Percentiles rank a stretch among this genome's conserved stretches.
Evolutionary conservation across 2,329 filamentous ascomycete species (phyloP).

Genomic region (Anisogramma anomala): DNA sequence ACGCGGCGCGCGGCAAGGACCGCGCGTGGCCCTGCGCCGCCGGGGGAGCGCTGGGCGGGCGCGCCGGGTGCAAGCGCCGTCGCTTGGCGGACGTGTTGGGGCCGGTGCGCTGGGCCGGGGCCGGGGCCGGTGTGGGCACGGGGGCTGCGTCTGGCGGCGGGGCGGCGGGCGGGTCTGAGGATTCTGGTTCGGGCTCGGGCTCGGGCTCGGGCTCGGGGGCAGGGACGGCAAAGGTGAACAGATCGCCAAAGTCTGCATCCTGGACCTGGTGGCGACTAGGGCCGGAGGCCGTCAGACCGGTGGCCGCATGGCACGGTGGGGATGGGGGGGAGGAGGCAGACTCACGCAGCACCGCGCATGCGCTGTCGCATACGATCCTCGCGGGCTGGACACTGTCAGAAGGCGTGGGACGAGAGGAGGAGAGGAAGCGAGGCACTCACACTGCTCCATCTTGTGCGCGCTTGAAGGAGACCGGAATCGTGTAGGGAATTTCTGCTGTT

Average conservation of each 20-base stretch:
- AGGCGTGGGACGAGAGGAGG: not conserved
- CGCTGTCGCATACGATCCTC: slow-evolving; percentile 53
- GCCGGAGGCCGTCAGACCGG: not conserved
- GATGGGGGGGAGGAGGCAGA: slow-evolving; percentile 1
- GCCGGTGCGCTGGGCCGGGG: slow-evolving; percentile 26
- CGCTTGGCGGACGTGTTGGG: slow-evolving; percentile 40
- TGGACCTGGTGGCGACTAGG: slow-evolving; percentile 43
- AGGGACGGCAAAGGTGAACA: slow-evolving; percentile 24
- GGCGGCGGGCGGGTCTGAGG: slow-evolving; percentile 3
- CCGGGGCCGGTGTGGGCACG: slow-evolving; percentile 13
- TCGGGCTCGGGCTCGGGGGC: slow-evolving; percentile 12
- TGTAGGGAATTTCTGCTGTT: too few relatives aligned
- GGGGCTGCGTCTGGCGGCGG: slow-evolving; percentile 2
- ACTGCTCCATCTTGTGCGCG: slow-evolving; percentile 23
- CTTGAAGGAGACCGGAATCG: not conserved
- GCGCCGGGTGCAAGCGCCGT: slow-evolving; percentile 24
- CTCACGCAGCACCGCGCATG: slow-evolving; percentile 53
- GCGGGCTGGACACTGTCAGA: slow-evolving; percentile 31
- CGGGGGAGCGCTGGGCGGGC: slow-evolving; percentile 5
- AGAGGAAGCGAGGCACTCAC: slow-evolving; percentile 16
- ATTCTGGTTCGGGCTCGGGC: slow-evolving; percentile 11
- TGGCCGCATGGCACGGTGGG: not conserved
- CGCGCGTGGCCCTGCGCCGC: slow-evolving; percentile 14
- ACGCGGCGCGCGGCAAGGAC: slow-evolving; percentile 2
- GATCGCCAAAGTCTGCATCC: slow-evolving; percentile 48